These are phyloP conservation scores for Melanogaster broomeanus DNA, from an alignment of 768 basidiomycete species.

Conservation along the genomic window DNA sequence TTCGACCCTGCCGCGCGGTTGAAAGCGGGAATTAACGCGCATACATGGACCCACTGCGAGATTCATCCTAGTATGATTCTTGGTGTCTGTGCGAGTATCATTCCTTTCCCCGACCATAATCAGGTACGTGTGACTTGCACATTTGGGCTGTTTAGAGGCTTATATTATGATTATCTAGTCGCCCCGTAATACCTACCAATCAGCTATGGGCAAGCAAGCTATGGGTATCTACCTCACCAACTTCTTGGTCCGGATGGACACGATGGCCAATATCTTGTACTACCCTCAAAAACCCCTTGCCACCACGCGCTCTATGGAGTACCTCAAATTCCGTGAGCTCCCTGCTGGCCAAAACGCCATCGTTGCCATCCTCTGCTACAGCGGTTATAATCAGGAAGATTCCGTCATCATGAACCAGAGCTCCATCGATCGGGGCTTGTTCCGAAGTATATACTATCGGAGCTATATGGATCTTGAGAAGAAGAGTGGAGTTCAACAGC, in stretches of 20 bases:
- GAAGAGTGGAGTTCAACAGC: conserved; percentile 85
- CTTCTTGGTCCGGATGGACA: conserved; percentile 98
- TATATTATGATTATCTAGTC: conserved; percentile 62
- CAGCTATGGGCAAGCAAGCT: conserved; percentile 99
- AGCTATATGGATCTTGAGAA: conserved; percentile 99
- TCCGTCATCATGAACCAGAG: conserved; percentile 99
- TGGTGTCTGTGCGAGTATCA: conserved; percentile 97
- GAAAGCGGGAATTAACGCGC: conserved; percentile 80
- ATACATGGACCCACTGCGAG: conserved; percentile 98
- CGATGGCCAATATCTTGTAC: conserved; percentile 99
- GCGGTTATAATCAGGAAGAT: conserved; percentile 99
- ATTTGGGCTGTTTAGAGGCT: neutral
- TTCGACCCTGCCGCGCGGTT: conserved; percentile 88
- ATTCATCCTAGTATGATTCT: conserved; percentile 99
- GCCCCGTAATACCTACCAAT: conserved; percentile 99
- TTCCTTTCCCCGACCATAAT: conserved; percentile 99
- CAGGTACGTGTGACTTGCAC: conserved; percentile 58
- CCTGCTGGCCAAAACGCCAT: conserved; percentile 99
- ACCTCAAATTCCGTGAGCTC: conserved; percentile 96
- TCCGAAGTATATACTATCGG: conserved; percentile 98
- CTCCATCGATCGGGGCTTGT: conserved; percentile 95
- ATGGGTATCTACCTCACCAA: conserved; percentile 99
- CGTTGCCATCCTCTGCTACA: conserved; percentile 97
- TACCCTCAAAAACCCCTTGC: conserved; percentile 99
- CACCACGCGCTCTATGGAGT: conserved; percentile 99